Percentiles rank a stretch among this genome's conserved stretches.
Conservation (phyloP, 139 green algal species). For the Zygnema circumcarinatum region DNA sequence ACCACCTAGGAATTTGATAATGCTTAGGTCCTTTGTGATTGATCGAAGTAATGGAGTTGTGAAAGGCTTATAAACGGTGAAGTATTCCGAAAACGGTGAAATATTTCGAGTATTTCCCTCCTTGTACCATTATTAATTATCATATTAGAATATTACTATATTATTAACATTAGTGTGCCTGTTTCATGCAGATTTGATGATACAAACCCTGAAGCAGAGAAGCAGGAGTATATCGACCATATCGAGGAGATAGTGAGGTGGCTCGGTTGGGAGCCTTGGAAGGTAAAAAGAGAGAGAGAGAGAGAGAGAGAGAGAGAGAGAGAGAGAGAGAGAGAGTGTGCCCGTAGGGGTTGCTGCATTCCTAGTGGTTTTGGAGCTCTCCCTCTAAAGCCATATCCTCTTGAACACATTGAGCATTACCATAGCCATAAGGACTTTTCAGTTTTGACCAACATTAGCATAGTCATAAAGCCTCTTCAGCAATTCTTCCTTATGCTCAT, state of each 20-base stretch:
- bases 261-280: constrained; percentile 32
- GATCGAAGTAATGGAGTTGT: neutral
- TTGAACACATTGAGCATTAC: no score
- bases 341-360: no score
- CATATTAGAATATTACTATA: neutral
- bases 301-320: constrained; percentile 71
- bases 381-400: no score
- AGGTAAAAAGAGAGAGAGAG: constrained; percentile 66
- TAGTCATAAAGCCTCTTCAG: no score
- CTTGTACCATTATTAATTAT: neutral
- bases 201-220: constrained; percentile 98
- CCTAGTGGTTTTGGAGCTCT: no score
- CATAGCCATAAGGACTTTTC: no score
- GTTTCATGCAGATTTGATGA: constrained; percentile 80
- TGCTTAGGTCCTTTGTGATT: neutral
- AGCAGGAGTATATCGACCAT: constrained; percentile 98
- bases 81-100: neutral
- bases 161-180: no score
- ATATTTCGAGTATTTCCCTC: neutral
- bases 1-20: neutral
- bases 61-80: neutral
- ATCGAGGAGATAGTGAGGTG: constrained; percentile 89
- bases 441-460: no score
- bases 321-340: constrained; percentile 88
- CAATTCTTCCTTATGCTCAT: no score